phyloP scores from a whole-genome alignment of 345 rosid genomes.

The Ricinus communis region DNA sequence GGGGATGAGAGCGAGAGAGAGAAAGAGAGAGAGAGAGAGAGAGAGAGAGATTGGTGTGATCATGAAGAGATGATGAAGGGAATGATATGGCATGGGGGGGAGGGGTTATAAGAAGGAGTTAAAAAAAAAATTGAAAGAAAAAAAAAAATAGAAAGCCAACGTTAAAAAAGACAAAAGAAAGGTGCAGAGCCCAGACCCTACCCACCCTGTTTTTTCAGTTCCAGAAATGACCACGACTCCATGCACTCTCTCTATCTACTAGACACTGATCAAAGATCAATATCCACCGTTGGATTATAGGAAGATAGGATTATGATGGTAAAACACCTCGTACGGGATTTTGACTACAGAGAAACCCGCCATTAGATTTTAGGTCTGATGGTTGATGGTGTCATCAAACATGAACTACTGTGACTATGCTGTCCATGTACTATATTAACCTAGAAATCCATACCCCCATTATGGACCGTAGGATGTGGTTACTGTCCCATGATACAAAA shows the following conservation, averaged over 20 bases:
- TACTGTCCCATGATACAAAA: constrained; percentile 18
- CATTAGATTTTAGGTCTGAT: constrained; percentile 29
- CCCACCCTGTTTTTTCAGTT: constrained; percentile 41
- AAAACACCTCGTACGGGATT: constrained; percentile 30
- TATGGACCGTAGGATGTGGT: constrained; percentile 37
- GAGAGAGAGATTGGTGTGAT: constrained; percentile 23
- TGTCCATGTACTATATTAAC: constrained; percentile 22
- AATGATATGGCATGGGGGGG: constrained; percentile 33
- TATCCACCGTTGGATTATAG: constrained; percentile 31
- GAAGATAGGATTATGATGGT: constrained; percentile 9
- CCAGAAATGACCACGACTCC: constrained; percentile 72
- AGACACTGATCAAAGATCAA: neutral
- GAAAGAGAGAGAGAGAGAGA: constrained; percentile 27
- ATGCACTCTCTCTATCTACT: constrained; percentile 36
- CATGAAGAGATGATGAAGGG: constrained; percentile 37
- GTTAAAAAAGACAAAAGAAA: constrained; percentile 49
- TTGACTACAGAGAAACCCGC: constrained; percentile 12
- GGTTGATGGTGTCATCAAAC: constrained; percentile 39
- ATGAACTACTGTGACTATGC: constrained; percentile 4
- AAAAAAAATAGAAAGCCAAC: constrained; percentile 37
- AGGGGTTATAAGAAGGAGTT: constrained; percentile 31
- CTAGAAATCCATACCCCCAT: constrained; percentile 18
- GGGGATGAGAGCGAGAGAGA: constrained; percentile 37
- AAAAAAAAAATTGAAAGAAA: constrained; percentile 2
- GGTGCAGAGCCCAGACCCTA: constrained; percentile 40